Base-by-base conservation (phyloP, 495 filamentous ascomycete genomes). In the Articulospora tetracladia region DNA sequence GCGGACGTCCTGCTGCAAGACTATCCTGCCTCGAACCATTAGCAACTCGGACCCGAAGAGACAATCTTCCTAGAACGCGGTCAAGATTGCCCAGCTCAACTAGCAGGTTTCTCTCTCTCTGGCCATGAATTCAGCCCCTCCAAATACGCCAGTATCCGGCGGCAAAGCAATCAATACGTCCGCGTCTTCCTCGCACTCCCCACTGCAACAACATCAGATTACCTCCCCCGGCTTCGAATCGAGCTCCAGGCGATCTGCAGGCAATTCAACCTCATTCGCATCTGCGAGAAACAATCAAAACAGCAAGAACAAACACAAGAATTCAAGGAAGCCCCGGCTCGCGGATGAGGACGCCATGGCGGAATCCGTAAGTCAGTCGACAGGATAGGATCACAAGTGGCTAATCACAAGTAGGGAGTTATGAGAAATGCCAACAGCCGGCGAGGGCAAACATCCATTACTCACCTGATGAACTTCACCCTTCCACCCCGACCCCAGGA, bases 391-490 rank as follows among this genome's bases (percentile, higher is more conserved):
- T 55, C 52, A 28, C 27, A 13, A 30, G 32, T 24, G 22, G 15
- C 61, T 64, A 36, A 64, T 41, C 47, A 7, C 1, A 49, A 46
- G 30, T 30, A 90, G 85, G 80, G 85, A 74, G 88, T 88, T 69
- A 90, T 96, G 81, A 86, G 85, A 73, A 92, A 92, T 68, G 79
- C 88, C 41, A 91, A 79, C 61, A 92, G 88, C 69, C 88, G 93
- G 32, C 89, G 93, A 62, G 95, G 93, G 61, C 94, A 97, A 66
- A 97, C 91, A 39, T 95, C 91, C 66, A 98, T 98, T 69, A 97
- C 94, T 19, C 94, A 98, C 73, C 74, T 98, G 26, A 89, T 98
- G 85, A 95, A 91, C 72, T 94, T 96, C 70, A 84, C 88, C 41
- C 78, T 92, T 32, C 90, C 93, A 19, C 88, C 92, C 36, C 83